Base-by-base conservation (phyloP, 1,284 basidiomycete species). In the Caloboletus firmus region DNA sequence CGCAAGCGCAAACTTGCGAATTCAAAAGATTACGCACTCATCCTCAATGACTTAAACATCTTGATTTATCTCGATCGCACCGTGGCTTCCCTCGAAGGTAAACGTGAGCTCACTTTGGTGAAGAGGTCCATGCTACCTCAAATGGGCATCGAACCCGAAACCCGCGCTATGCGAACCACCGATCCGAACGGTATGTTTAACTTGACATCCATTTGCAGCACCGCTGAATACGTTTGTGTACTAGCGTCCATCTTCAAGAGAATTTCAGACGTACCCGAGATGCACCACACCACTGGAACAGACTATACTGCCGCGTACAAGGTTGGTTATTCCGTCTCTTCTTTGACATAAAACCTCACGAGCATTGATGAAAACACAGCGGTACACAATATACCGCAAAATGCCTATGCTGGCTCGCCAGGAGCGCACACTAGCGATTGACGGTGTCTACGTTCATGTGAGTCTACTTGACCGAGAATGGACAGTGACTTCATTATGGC, bases 31-130 rank as follows among this genome's bases (percentile, higher is more conserved):
- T 96, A 93, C 74, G 91, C 91, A 0, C 79, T 97, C 2, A 79
- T 95, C 49, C 78, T 94, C 17, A 84, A 83, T 10, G 87, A 93
- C 60, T 68, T 83, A 61, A 87, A 84, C 49, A 87, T 98, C 48
- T 79, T 97, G 36, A 87, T 98, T 24, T 95, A 95, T 10, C 80
- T 97, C 15, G 96, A 99, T 69, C 82, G 95, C n/a, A 98, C 95
- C 0, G 96, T 98, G 13, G 93, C 93, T 32, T 92, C 89, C 71
- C 75, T 98, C 62, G 90, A 93, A 68, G 94, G 92, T 12, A 91
- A 89, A 63, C 82, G 85, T 26, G 90, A 96, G 63, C 79, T 99
- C 15, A 82, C 89, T 9, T 79, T 99, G 9, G 89, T 97, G 42
- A 90, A 89, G 69, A 79, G 86, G 58, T 85, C 80, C 53, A 86